Conservation (phyloP, 2,329 filamentous ascomycete species). For the Lecanicillium sp. region DNA sequence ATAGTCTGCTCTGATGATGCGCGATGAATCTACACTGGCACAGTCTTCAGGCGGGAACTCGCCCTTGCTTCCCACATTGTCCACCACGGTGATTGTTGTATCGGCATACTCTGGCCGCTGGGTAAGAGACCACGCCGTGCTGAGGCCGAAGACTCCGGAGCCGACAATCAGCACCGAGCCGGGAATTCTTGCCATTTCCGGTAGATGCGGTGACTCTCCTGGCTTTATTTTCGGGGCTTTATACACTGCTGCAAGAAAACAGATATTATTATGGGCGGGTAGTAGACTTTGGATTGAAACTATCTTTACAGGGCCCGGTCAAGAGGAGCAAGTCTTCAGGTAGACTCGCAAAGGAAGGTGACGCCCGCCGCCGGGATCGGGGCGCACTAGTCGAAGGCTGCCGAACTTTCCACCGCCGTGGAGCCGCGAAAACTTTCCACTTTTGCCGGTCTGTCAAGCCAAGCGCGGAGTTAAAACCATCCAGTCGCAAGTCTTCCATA, state of each 20-base stretch:
- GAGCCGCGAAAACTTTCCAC: too few relatives aligned
- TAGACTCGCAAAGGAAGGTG: constrained; percentile 10
- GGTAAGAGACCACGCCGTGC: constrained; percentile 59
- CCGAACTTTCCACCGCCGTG: too few relatives aligned
- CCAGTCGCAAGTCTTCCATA: too few relatives aligned
- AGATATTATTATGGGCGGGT: too few relatives aligned
- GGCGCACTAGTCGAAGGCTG: too few relatives aligned
- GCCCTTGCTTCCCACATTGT: constrained; percentile 35
- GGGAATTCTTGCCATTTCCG: constrained; percentile 21
- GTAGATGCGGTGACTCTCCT: not conserved
- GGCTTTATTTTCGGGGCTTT: not conserved
- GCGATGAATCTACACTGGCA: constrained; percentile 54
- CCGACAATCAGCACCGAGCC: constrained; percentile 59
- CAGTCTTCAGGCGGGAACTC: constrained; percentile 54
- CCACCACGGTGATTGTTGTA: constrained; percentile 50
- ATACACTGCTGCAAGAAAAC: too few relatives aligned
- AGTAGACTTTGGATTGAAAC: too few relatives aligned
- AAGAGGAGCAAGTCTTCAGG: constrained; percentile 1
- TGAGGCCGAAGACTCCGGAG: constrained; percentile 55
- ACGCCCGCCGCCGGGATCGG: not conserved
- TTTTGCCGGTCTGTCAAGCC: too few relatives aligned
- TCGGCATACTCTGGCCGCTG: constrained; percentile 46
- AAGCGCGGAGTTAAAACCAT: too few relatives aligned
- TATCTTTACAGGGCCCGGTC: too few relatives aligned
- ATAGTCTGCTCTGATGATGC: constrained; percentile 69